Evolutionary conservation across 352 stramenopile species (phyloP).

Genomic region (Plasmopara viticola): DNA sequence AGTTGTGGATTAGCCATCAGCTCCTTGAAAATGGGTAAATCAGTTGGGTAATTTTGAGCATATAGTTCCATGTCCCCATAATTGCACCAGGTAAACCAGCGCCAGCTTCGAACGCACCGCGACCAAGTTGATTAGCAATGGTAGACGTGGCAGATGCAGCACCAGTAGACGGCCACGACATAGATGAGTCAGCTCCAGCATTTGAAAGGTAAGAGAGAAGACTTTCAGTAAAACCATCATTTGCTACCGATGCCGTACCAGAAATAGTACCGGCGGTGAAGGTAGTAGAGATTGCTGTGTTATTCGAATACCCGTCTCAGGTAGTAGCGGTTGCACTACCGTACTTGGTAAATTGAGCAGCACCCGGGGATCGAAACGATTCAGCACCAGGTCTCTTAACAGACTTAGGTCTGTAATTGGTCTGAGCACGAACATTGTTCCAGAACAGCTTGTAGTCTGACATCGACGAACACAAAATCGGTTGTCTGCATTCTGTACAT

Average conservation of each 20-base stretch:
- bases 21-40: no score
- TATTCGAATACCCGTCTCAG: not conserved
- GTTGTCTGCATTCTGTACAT: no score
- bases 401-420: not conserved
- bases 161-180: conserved; percentile 2
- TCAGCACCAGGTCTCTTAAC: not conserved
- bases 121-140: not conserved
- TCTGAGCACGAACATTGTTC: not conserved
- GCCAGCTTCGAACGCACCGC: no score
- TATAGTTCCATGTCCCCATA: not conserved
- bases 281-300: not conserved
- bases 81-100: not conserved
- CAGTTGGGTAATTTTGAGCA: not conserved
- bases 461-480: not conserved
- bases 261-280: not conserved
- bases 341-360: not conserved
- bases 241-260: not conserved
- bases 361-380: not conserved
- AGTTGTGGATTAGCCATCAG: not conserved
- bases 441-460: not conserved
- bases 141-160: not conserved
- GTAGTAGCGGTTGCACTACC: not conserved
- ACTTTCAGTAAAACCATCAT: not conserved
- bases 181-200: not conserved
- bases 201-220: not conserved